Evolutionary conservation across 495 filamentous ascomycete genomes (phyloP), one percentile per base, ranked within the genome.

Genomic region (Extremus antarcticus): DNA sequence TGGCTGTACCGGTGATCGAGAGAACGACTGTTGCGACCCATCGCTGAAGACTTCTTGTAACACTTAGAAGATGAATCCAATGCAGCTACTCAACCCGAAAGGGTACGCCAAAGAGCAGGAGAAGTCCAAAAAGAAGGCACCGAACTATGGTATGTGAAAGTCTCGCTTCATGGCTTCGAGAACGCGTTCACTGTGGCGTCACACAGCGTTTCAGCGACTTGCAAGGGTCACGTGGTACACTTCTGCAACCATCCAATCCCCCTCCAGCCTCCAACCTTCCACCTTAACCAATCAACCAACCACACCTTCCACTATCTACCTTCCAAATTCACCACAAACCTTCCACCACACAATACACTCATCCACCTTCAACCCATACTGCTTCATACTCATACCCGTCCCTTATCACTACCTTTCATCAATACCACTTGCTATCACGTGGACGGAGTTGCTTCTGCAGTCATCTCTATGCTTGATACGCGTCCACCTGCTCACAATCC

Each of bases 81-180:
- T 43, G 22, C 51, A 51, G 50, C 57, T 64, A 13, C 51, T 64
- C 16, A 38, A 64, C 41, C 61, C 61, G 8, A 60, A 58, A 38
- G 57, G 29, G 3, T 50, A 32, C 16, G 60, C 53, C 8, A 60
- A 56, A 32, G 43, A 7, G 43, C 54, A 62, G 39, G 54, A 54
- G 43, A 58, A 62, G 47, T n/a, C 53, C n/a, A 61, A 53, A 54
- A 62, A 58, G 47, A 48, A 41, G 35, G 19, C 43, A 17, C 41
- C 50, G 22, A 54, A 54, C 41, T 55, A 58, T 35, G 59, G 59
- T 62, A 51, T n/a, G 59, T 62, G 35, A 7, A 10, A 7, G 19
- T 25, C 25, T 55, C 16, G 9, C 39, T 46, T 11, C 13, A 38
- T 10, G 23, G 3, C 19, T 8, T 39, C 29, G 29, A 35, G 29